Conservation (phyloP, 768 basidiomycete genomes). For the Pleurotus eryngii region DNA sequence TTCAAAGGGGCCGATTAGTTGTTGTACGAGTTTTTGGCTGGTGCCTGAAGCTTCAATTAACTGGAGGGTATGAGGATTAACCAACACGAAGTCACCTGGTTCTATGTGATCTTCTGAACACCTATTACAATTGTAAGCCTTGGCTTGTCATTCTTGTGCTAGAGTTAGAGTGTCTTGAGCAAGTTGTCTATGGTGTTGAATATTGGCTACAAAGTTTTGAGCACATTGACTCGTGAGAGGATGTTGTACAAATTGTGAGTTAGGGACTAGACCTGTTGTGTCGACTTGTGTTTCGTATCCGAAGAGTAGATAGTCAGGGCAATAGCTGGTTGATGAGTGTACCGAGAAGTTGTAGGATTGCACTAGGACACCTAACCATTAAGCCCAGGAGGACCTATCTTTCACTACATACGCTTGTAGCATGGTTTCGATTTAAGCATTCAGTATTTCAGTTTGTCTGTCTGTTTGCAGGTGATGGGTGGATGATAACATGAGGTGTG, state of each 20-base stretch:
- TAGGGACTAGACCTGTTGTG: conserved; percentile 1
- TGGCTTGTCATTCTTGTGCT: conserved; percentile 20
- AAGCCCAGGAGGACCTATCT: conserved; percentile 19
- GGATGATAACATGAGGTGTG: conserved; percentile 20
- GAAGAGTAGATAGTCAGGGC: conserved; percentile 18
- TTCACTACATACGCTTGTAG: conserved; percentile 16
- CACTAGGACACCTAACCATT: conserved; percentile 14
- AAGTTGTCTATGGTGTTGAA: conserved; percentile 2
- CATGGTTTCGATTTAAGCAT: conserved; percentile 20
- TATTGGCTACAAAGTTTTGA: conserved; percentile 2
- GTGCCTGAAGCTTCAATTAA: conserved; percentile 15
- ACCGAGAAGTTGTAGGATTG: conserved; percentile 22
- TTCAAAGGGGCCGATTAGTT: conserved; percentile 21
- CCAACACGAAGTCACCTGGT: conserved; percentile 13
- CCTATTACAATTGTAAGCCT: conserved; percentile 17
- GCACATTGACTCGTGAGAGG: conserved; percentile 11
- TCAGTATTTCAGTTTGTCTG: conserved; percentile 29
- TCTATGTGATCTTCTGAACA: neutral
- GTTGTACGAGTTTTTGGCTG: conserved; percentile 21
- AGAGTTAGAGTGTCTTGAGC: conserved; percentile 14
- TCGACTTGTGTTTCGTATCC: conserved; percentile 15
- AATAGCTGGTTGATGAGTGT: conserved; percentile 14
- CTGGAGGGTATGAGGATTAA: conserved; percentile 25
- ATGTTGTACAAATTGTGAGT: neutral
- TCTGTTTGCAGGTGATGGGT: conserved; percentile 37